Conservation (phyloP, 106 monocot genomes). For the Dendrobium huoshanense region DNA sequence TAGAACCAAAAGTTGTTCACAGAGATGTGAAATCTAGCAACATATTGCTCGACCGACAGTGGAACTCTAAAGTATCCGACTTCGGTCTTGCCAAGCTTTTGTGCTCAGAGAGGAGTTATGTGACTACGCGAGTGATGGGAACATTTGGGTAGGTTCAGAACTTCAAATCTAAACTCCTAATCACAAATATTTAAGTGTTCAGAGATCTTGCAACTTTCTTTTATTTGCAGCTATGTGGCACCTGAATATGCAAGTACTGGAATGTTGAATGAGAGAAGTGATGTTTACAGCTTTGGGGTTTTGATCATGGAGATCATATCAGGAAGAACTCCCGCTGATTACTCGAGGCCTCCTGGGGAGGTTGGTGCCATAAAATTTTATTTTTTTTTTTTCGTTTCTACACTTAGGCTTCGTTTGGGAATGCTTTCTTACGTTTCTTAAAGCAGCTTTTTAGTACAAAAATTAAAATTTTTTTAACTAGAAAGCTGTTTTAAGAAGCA, state of each 20-base stretch:
- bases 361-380: background rate
- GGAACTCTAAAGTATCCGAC: constrained; percentile 46
- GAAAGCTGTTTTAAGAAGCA: too few species aligned
- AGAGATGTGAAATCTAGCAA: constrained; percentile 55
- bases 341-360: constrained; percentile 40
- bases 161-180: too few species aligned
- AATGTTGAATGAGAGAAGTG: constrained; percentile 57
- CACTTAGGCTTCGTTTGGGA: too few species aligned
- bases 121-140: constrained; percentile 54
- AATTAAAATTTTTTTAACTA: too few species aligned
- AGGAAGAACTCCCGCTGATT: constrained; percentile 48
- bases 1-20: constrained; percentile 52
- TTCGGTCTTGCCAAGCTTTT: constrained; percentile 48
- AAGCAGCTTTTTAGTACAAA: too few species aligned
- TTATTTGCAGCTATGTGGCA: constrained; percentile 36
- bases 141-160: constrained; percentile 35
- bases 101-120: constrained; percentile 31
- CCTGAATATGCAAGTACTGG: constrained; percentile 53
- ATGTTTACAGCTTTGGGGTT: constrained; percentile 55
- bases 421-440: too few species aligned
- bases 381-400: too few species aligned
- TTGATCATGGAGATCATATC: constrained; percentile 53
- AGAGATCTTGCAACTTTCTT: too few species aligned
- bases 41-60: constrained; percentile 43
- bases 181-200: too few species aligned